Conservation (phyloP, 2,329 filamentous ascomycete species). For the Lasiodiplodia sp. region DNA sequence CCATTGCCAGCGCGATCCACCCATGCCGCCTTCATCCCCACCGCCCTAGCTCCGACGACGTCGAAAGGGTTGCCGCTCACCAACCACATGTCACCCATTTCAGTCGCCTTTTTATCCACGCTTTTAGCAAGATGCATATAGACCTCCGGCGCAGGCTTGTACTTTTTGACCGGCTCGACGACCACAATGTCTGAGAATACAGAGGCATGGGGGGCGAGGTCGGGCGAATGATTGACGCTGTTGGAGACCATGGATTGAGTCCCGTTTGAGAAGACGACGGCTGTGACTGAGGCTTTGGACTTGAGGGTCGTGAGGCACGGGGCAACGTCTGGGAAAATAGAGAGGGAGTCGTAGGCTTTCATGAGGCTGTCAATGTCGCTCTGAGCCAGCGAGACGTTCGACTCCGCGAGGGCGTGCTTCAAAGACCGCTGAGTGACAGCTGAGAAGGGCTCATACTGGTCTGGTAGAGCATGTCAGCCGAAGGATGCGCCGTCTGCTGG, state of each 20-base stretch:
- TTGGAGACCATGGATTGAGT: constrained; percentile 68
- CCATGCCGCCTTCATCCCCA: constrained; percentile 71
- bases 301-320: constrained; percentile 60
- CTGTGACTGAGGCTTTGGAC: constrained; percentile 51
- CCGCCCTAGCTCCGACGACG: constrained; percentile 67
- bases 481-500: background rate
- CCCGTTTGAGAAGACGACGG: constrained; percentile 76
- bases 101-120: constrained; percentile 53
- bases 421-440: constrained; percentile 70
- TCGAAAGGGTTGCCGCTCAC: constrained; percentile 79
- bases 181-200: constrained; percentile 56
- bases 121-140: constrained; percentile 67
- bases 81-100: constrained; percentile 67
- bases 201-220: constrained; percentile 56
- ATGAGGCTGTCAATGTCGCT: constrained; percentile 62
- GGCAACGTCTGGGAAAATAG: constrained; percentile 69
- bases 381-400: constrained; percentile 54
- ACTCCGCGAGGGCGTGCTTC: constrained; percentile 68
- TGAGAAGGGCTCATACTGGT: constrained; percentile 67
- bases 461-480: constrained; percentile 47
- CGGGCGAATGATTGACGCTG: constrained; percentile 65
- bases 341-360: constrained; percentile 69
- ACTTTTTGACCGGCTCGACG: constrained; percentile 66
- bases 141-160: constrained; percentile 69
- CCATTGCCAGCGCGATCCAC: constrained; percentile 69